These are phyloP conservation scores for Amaranthus palmeri DNA, from an alignment of 148 eudicot genomes.

Conservation along the genomic window DNA sequence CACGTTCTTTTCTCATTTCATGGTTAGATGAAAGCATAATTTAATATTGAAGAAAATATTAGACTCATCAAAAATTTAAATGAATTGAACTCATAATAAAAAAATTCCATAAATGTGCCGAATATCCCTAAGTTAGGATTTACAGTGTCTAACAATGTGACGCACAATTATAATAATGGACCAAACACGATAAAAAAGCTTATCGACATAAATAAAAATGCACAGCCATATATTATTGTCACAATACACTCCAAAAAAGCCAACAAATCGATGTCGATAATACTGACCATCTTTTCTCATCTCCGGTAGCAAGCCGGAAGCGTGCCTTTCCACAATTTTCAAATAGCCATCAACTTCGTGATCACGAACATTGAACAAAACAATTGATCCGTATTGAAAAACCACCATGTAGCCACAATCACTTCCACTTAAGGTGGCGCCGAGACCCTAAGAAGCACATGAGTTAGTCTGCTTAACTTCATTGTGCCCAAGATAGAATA, in stretches of 20 bases:
- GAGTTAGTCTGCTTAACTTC: not conserved
- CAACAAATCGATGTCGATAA: not conserved
- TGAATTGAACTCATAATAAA: too few species aligned
- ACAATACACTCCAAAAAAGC: too few species aligned
- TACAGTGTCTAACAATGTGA: too few species aligned
- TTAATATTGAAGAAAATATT: too few species aligned
- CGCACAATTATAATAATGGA: too few species aligned
- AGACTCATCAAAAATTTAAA: too few species aligned
- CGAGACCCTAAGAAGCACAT: slow-evolving; percentile 45
- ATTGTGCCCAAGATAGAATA: not conserved
- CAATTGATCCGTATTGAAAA: slow-evolving; percentile 91
- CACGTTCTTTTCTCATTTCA: too few species aligned
- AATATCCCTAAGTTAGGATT: too few species aligned
- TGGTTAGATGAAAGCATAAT: too few species aligned
- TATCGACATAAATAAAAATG: not conserved
- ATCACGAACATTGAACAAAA: slow-evolving; percentile 81
- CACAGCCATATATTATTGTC: too few species aligned
- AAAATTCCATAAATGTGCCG: too few species aligned
- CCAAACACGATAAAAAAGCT: not conserved
- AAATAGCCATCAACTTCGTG: slow-evolving; percentile 75
- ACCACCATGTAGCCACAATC: slow-evolving; percentile 80
- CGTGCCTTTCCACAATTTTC: slow-evolving; percentile 71
- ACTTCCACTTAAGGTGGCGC: slow-evolving; percentile 64
- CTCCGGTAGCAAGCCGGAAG: slow-evolving; percentile 80
- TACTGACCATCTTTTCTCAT: slow-evolving; percentile 92